These are phyloP conservation scores for Boletus patriciae DNA, from an alignment of 768 basidiomycete genomes.

Conservation along the genomic window DNA sequence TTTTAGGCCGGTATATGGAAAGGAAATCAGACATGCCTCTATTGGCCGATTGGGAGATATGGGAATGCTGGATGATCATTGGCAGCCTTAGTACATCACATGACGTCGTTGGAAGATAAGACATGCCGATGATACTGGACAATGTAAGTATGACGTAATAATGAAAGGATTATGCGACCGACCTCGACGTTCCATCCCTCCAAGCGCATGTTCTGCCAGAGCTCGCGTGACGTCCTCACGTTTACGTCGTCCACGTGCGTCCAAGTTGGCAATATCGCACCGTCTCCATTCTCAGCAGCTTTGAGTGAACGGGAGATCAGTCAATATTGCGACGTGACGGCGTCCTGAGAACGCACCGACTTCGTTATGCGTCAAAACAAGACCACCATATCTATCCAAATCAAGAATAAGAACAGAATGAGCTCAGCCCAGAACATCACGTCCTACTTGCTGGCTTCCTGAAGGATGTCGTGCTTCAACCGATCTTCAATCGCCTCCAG, in stretches of 20 bases:
- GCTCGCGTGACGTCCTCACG: slow-evolving; percentile 84
- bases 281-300: slow-evolving; percentile 65
- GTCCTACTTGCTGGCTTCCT: slow-evolving; percentile 69
- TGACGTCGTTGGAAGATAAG: background rate
- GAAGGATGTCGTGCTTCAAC: slow-evolving; percentile 87
- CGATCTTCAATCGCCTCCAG: slow-evolving; percentile 90
- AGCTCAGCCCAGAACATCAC: background rate
- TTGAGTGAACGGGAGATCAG: slow-evolving; percentile 7
- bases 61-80: slow-evolving; percentile 64
- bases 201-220: slow-evolving; percentile 75
- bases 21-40: slow-evolving; percentile 52
- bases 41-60: slow-evolving; percentile 91
- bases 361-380: slow-evolving; percentile 93
- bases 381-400: slow-evolving; percentile 71
- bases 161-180: background rate
- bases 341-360: slow-evolving; percentile 49
- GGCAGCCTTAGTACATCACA: slow-evolving; percentile 11
- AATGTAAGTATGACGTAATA: slow-evolving; percentile 12
- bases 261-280: slow-evolving; percentile 90
- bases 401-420: slow-evolving; percentile 8
- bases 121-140: slow-evolving; percentile 73
- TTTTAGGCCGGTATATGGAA: background rate
- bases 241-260: slow-evolving; percentile 80
- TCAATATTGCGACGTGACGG: background rate
- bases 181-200: slow-evolving; percentile 95